Evolutionary conservation across 352 stramenopile species (phyloP), one percentile per base, ranked within the genome.

Genomic region (Globisporangium splendens): DNA sequence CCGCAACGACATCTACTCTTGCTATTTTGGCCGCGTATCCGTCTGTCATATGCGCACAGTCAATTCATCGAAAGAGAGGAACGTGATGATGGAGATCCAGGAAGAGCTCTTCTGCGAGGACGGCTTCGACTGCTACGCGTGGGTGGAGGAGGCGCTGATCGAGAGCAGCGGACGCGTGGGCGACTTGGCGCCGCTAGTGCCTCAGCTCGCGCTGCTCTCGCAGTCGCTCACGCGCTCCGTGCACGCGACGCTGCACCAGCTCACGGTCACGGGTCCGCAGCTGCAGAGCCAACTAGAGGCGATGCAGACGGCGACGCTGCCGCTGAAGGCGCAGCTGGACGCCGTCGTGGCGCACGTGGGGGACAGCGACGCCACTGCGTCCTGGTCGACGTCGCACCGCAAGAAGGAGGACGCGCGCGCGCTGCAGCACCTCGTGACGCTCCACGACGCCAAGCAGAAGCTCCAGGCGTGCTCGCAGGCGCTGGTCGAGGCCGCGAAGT

Each of bases 81-180:
- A n/a, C 28, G 10, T n/a, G 5, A 44, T 44, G 14, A 54, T 65
- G 46, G 59, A 61, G 38, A n/a, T 88, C 46, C 73, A 77, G 54
- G 78, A 81, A 21, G 65, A 72, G 20, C 66, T 72, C 28, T 88
- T 84, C 42, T 54, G 53, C 20, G 73, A 70, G 50, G 50, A 70
- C 20, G 71, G 56, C 44, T 91, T 91, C 62, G 75, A 91, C 61
- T 77, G 72, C 48, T 89, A 81, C 65, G 77, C 77, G 58, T 91
- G 79, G 79, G 69, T 84, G 24, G 82, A 91, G 66, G 70, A 88
- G 46, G 78, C 74, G 33, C 62, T 91, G 54, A 62, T 79, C 49
- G 66, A 77, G 13, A 57, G 51, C 21, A 54, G 62, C 2, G 69
- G 68, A 0, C 60, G 73, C 41, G 63, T 72, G 3, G 59, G 59